Base-by-base conservation (phyloP, 441 rosid genomes). In the Macaranga tanarius region DNA sequence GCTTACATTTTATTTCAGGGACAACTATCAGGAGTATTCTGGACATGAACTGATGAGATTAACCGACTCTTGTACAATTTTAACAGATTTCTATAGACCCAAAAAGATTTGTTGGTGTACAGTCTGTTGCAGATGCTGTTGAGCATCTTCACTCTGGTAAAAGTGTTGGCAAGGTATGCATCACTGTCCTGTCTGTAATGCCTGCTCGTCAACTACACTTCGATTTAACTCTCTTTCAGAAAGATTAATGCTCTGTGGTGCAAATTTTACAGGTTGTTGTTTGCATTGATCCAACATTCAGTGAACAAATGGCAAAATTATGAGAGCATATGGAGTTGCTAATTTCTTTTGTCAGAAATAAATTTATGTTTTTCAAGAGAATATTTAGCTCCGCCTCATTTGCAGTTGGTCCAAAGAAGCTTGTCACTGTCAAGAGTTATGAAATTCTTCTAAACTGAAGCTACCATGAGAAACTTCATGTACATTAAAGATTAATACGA, bases 121-220 rank as follows among this genome's bases (percentile, higher is more conserved):
- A 80, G 63, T 69, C 92, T 44, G 97, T 88, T 45, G 83, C 90
- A 62, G 98, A 95, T 84, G 98, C 99, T 52, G 98, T 93, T 47
- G 99, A 95, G 86, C 75, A 95, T 86, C 94, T 95, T 42, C 97
- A 93, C 76, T 91, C 97, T 4, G 99, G 98, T 75, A 91, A 82
- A 92, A 96, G 99, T 72, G 86, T 89, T 51, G 99, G 99, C 76
- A 95, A 95, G 95, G 99, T 92, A 75, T 69, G 67, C 70, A 70
- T 16, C 52, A 20, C 23, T 54, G 1, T 16, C 8, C 45, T 51
- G 20, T 1, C 61, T 23, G 5, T 38, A 26, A 20, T 23, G 19
- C 17, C 16, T 67, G 44, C 57, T 70, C 22, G 12, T 25, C 60
- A 60, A 50, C 13, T 31, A 0, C 8, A 23, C 51, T 25, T 45